These are phyloP conservation scores for Leucosporidium scottii DNA, from an alignment of 768 basidiomycete species.

Conservation along the genomic window DNA sequence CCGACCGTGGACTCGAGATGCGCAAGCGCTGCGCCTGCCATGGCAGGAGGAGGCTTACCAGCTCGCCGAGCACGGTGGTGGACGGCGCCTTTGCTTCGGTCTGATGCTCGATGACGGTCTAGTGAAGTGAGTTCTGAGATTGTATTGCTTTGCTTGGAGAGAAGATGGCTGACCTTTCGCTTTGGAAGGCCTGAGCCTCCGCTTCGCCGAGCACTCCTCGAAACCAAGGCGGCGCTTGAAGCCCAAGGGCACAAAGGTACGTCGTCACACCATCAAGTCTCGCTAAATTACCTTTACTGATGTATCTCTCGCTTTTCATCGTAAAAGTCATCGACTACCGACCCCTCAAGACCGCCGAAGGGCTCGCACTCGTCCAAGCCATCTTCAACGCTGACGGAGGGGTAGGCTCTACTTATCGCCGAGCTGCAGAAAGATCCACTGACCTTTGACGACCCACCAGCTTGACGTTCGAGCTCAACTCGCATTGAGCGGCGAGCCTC, in stretches of 20 bases:
- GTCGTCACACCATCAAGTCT: no score
- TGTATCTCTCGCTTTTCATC: no score
- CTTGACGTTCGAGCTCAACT: slow-evolving; percentile 42
- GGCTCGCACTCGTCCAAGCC: slow-evolving; percentile 41
- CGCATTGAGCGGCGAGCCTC: slow-evolving; percentile 49
- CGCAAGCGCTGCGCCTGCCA: slow-evolving; percentile 52
- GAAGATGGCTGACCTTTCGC: no score
- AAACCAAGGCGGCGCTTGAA: slow-evolving; percentile 53
- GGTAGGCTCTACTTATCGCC: slow-evolving; percentile 13
- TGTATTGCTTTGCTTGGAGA: no score
- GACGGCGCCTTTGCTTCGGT: slow-evolving; percentile 51
- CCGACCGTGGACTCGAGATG: slow-evolving; percentile 63
- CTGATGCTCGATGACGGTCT: slow-evolving; percentile 61
- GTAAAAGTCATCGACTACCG: slow-evolving; percentile 64
- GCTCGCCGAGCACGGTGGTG: slow-evolving; percentile 53
- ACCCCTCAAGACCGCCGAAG: slow-evolving; percentile 51
- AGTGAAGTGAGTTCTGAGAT: slow-evolving; percentile 39
- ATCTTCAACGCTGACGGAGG: slow-evolving; percentile 42
- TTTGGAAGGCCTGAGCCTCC: slow-evolving; percentile 54
- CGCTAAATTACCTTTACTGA: no score
- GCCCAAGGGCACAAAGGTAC: slow-evolving; percentile 51
- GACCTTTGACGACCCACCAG: no score
- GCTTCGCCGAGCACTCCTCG: slow-evolving; percentile 55
- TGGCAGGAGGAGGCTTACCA: slow-evolving; percentile 59
- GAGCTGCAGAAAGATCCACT: no score